These are phyloP conservation scores for Xylariaceae sp. DNA, from an alignment of 2,329 filamentous ascomycete genomes.

Conservation along the genomic window DNA sequence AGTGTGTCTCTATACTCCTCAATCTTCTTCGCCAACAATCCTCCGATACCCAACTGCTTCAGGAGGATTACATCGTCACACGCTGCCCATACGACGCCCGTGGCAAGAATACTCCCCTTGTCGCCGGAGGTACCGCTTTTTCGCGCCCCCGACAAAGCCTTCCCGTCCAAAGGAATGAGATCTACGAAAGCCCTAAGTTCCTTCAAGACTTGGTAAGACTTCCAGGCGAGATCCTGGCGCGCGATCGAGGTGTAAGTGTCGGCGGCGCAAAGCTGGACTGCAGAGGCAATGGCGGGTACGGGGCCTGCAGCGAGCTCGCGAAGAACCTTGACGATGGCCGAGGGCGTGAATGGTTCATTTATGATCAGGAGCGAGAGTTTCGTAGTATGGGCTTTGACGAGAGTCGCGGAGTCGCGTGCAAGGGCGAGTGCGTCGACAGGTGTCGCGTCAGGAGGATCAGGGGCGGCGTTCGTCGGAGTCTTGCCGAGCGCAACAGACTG, in stretches of 20 bases:
- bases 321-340: conserved; percentile 66
- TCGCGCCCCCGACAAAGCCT: conserved; percentile 41
- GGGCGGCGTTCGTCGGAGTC: conserved; percentile 1
- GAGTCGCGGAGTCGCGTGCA: conserved; percentile 63
- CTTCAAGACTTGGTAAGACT: conserved; percentile 54
- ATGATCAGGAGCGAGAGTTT: conserved; percentile 83
- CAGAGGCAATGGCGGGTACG: conserved; percentile 69
- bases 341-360: conserved; percentile 79
- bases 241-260: conserved; percentile 58
- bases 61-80: conserved; percentile 69
- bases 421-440: conserved; percentile 60
- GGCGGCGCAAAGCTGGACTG: conserved; percentile 59
- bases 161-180: conserved; percentile 55
- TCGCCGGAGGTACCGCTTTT: conserved; percentile 39
- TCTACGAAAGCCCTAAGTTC: conserved; percentile 58
- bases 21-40: conserved; percentile 64
- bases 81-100: conserved; percentile 75
- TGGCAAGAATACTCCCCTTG: conserved; percentile 56
- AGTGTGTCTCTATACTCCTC: conserved; percentile 70
- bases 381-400: conserved; percentile 77
- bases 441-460: conserved; percentile 20
- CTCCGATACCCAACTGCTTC: conserved; percentile 61
- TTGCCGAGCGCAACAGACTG: conserved; percentile 2
- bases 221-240: conserved; percentile 56
- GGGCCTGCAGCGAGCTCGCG: conserved; percentile 65